Base-by-base conservation (phyloP, 2,329 filamentous ascomycete genomes). In the Geoglossum cookeanum region DNA sequence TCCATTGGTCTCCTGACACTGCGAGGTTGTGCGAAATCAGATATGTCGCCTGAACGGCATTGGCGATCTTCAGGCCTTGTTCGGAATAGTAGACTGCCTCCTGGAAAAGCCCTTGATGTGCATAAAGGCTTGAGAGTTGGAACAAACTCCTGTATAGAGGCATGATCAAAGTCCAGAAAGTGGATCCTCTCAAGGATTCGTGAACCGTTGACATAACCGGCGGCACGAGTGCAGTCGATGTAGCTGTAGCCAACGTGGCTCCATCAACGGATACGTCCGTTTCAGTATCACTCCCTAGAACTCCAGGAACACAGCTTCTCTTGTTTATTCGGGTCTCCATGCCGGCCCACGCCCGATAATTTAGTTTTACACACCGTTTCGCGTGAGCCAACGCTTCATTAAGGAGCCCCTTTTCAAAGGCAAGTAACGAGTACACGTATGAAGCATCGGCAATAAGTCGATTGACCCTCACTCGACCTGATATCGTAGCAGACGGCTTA, bases 51-150 rank as follows among this genome's bases (percentile, higher is more conserved):
- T 78, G 74, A 7, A 85, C 78, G n/a, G 78, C 79, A 59, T 77
- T 75, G 27, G 87, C 87, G 59, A 94, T 78, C 64, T 85, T 87
- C 57, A 84, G 75, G 0, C 89, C 89, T 63, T 92, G 85, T 62
- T 96, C 85, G 1, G 85, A 83, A 63, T 94, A 94, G 66, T 90
- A 92, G 0, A 91, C 72, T 1, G 91, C 91, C 67, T 97, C 91
- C 59, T 87, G 83, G 61, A 89, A 87, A 70, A 94, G 78, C 32
- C 92, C 92, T 61, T 92, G 79, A 61, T 94, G 84, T 0, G 85
- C 81, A 63, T 90, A 95, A 1, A 94, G 74, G 3, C 78, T 77
- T 0, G 88, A 88, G 2, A 95, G 77, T 58, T 89, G 83, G 59
- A 83, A 70, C 13, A 94, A 73, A 58, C 82, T 80, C 33, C 79